A percentile compares a stretch with the other conserved stretches of the same genome.
These are phyloP conservation scores for Thraustochytrium striatum DNA, from an alignment of 352 stramenopile genomes.

Conservation along the genomic window DNA sequence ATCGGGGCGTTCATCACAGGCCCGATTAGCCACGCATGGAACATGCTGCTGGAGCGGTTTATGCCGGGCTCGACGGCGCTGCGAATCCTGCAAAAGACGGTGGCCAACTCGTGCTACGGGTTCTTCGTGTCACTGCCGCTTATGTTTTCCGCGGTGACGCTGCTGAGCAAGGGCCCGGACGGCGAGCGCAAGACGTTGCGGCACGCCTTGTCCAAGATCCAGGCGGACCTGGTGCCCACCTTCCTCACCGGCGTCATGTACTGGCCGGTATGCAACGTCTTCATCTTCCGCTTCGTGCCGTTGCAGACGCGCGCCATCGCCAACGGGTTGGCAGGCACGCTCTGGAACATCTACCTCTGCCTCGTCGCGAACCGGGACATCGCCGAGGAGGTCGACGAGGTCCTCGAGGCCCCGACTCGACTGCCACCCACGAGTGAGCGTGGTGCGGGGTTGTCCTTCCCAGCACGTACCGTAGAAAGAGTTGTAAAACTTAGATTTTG, in stretches of 20 bases:
- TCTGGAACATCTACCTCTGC: constrained; percentile 46
- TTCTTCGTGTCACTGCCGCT: constrained; percentile 43
- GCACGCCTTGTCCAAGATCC: constrained; percentile 33
- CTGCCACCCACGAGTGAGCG: too few species aligned
- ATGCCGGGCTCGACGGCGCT: neutral
- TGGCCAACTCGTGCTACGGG: constrained; percentile 9
- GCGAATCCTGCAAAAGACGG: constrained; percentile 39
- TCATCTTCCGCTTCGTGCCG: constrained; percentile 30
- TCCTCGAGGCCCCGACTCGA: too few species aligned
- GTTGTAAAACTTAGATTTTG: too few species aligned
- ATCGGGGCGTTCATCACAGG: constrained; percentile 38
- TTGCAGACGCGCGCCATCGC: constrained; percentile 2
- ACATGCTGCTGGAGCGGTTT: constrained; percentile 28
- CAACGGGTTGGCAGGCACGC: neutral
- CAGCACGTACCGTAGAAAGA: too few species aligned
- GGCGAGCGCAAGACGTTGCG: neutral
- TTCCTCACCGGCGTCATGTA: constrained; percentile 17
- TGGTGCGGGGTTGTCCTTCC: too few species aligned
- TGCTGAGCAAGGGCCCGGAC: constrained; percentile 20
- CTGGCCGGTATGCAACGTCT: constrained; percentile 39
- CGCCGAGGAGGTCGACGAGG: too few species aligned
- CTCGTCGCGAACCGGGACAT: constrained; percentile 45
- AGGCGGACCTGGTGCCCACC: constrained; percentile 35
- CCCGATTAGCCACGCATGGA: constrained; percentile 11
- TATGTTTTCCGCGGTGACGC: constrained; percentile 39